phyloP scores from a whole-genome alignment of 2,329 filamentous ascomycete genomes.

The Berkeleyomyces rouxiae region DNA sequence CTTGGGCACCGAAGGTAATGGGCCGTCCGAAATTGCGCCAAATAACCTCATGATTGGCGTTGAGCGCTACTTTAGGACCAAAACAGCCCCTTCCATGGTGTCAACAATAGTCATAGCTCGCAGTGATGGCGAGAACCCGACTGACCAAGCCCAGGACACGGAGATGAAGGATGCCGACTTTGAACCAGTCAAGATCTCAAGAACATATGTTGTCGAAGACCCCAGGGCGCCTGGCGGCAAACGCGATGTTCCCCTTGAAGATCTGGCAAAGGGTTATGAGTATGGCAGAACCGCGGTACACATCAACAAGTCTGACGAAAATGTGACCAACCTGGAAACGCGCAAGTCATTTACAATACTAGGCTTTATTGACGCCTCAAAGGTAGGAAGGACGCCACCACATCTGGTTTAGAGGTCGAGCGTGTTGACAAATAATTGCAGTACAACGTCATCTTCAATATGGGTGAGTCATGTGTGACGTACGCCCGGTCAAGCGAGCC shows the following conservation, averaged over 20 bases:
- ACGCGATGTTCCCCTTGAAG: constrained; percentile 62
- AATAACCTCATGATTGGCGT: constrained; percentile 68
- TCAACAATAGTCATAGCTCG: constrained; percentile 60
- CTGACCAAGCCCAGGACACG: constrained; percentile 31
- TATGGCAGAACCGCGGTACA: constrained; percentile 86
- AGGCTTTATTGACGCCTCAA: constrained; percentile 63
- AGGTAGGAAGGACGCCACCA: constrained; percentile 29
- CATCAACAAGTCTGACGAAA: constrained; percentile 72
- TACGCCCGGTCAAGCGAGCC: constrained; percentile 62
- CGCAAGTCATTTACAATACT: constrained; percentile 60
- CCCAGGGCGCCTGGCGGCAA: constrained; percentile 60
- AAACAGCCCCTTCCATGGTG: constrained; percentile 54
- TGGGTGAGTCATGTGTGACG: constrained; percentile 66
- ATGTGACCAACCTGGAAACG: constrained; percentile 77
- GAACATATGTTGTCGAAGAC: constrained; percentile 68
- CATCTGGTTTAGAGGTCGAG: not conserved
- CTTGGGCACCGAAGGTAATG: constrained; percentile 51
- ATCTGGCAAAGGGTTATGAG: constrained; percentile 81
- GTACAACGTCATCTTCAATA: constrained; percentile 71
- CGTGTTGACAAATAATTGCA: constrained; percentile 20
- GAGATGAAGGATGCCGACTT: constrained; percentile 32
- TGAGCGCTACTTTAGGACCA: constrained; percentile 79
- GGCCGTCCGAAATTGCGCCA: not conserved
- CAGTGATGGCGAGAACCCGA: constrained; percentile 23
- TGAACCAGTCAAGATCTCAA: constrained; percentile 55